These are phyloP conservation scores for Amanita rubescens DNA, from an alignment of 768 basidiomycete genomes.

Conservation along the genomic window DNA sequence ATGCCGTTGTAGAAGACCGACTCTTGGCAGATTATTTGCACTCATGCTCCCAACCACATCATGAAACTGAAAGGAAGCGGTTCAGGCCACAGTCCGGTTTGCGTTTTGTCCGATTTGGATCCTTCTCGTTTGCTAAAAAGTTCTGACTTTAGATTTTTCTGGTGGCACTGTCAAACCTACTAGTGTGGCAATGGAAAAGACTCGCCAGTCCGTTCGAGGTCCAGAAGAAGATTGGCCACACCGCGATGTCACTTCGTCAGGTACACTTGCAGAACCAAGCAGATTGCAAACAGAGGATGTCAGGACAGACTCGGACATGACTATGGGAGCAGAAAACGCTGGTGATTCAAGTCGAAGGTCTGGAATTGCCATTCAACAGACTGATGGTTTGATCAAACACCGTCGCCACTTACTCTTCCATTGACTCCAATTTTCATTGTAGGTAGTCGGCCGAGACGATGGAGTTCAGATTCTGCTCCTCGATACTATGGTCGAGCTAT, in stretches of 20 bases:
- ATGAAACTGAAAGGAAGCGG: not conserved
- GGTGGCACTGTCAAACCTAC: not conserved
- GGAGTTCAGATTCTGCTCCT: too few relatives aligned
- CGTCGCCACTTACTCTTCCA: too few relatives aligned
- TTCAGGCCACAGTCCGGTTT: not conserved
- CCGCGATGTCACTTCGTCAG: not conserved
- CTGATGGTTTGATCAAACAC: too few relatives aligned
- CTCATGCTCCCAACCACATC: not conserved
- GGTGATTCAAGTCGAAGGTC: not conserved
- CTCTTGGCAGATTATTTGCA: not conserved
- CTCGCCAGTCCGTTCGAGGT: not conserved
- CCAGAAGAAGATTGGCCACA: not conserved
- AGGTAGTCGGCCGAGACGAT: too few relatives aligned
- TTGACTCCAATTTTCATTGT: too few relatives aligned
- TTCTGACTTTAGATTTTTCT: not conserved
- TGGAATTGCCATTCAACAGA: too few relatives aligned
- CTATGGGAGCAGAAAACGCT: too few relatives aligned
- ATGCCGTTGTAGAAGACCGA: not conserved
- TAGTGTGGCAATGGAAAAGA: too few relatives aligned
- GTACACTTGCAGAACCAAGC: not conserved
- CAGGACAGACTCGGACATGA: too few relatives aligned
- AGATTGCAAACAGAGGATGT: not conserved
- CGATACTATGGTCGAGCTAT: too few relatives aligned
- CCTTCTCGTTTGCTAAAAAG: not conserved
- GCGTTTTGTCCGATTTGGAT: not conserved